Base-by-base conservation (phyloP, 139 green algal genomes). In the Chlorella sorokiniana region DNA sequence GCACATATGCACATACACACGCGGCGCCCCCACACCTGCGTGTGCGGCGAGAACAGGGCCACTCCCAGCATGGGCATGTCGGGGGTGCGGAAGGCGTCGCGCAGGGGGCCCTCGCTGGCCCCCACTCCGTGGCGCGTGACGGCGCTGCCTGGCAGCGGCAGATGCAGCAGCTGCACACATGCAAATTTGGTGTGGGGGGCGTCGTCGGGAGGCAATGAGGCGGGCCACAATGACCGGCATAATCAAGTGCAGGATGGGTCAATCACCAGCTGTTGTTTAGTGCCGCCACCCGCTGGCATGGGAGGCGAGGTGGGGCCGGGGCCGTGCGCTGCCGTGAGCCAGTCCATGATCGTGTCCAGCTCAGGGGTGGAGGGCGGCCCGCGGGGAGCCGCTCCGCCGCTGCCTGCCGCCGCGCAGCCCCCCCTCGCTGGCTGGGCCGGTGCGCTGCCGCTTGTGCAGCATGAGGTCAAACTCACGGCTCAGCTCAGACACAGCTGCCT, bases 51-150 rank as follows among this genome's bases (percentile, higher is more conserved):
- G 78, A 83, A 83, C 35, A 83, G 78, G 29, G 78, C 51, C 48
- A 83, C 51, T 29, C 78, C 78, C 45, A 83, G 78, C 78, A 83
- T 83, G 27, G 48, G 65, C 29, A 83, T 77, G 37, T 83, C 78
- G 4, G 78, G 78, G 3, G 78, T 83, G 2, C 31, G 29, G 75
- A 81, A 81, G 5, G 62, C 31, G n/a, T 70, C 75, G 31, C n/a
- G 64, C 48, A 56, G 48, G 48, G 14, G 48, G 48, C 48, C 48
- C 16, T 56, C 16, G 48, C 48, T 56, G 48, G 48, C 48, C 48
- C n/a, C n/a, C n/a, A n/a, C n/a, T n/a, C n/a, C n/a, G n/a, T n/a
- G n/a, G n/a, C n/a, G n/a, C n/a, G n/a, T n/a, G n/a, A n/a, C n/a
- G n/a, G n/a, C n/a, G n/a, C n/a, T n/a, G n/a, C n/a, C n/a, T n/a